Percentiles rank a stretch among this genome's conserved stretches.
Conservation (phyloP, 2,329 filamentous ascomycete species). For the Sarocladium brachiariae region DNA sequence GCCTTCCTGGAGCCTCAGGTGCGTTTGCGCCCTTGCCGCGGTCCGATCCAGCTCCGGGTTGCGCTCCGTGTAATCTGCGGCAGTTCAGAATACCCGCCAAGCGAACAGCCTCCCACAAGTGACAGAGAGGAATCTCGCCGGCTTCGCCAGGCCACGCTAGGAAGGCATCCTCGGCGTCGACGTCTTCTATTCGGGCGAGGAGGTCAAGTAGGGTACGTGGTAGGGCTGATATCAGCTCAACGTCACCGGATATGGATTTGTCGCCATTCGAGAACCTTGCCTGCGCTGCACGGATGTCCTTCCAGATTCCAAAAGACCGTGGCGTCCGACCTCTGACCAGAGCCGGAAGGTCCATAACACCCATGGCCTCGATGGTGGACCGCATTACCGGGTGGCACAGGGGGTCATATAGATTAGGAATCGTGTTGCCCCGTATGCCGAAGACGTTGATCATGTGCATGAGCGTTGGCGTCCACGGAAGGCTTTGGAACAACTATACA, state of each 20-base stretch:
- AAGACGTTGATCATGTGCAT: constrained; percentile 1
- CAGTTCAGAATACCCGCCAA: constrained; percentile 18
- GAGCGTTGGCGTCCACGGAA: not conserved
- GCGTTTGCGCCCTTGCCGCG: not conserved
- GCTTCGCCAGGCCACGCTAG: constrained; percentile 19
- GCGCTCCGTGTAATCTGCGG: constrained; percentile 13
- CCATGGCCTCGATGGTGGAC: constrained; percentile 13
- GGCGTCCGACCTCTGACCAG: constrained; percentile 13
- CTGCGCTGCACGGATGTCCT: not conserved
- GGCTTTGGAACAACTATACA: not conserved
- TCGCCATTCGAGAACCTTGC: not conserved
- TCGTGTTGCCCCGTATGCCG: not conserved
- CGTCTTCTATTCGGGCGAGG: constrained; percentile 14
- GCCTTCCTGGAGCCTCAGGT: not conserved
- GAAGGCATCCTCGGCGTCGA: constrained; percentile 15
- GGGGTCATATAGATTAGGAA: not conserved
- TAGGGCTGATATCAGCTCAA: constrained; percentile 21
- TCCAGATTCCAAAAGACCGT: constrained; percentile 14
- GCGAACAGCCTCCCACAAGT: constrained; percentile 23
- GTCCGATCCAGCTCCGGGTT: constrained; percentile 2
- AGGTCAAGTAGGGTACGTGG: constrained; percentile 21
- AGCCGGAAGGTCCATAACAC: constrained; percentile 14
- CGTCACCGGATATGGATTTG: constrained; percentile 6
- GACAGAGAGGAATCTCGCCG: constrained; percentile 20
- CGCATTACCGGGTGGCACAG: not conserved